Evolutionary conservation across 169 alveolate genomes (phyloP).

Genomic region (Plasmodium relictum): DNA sequence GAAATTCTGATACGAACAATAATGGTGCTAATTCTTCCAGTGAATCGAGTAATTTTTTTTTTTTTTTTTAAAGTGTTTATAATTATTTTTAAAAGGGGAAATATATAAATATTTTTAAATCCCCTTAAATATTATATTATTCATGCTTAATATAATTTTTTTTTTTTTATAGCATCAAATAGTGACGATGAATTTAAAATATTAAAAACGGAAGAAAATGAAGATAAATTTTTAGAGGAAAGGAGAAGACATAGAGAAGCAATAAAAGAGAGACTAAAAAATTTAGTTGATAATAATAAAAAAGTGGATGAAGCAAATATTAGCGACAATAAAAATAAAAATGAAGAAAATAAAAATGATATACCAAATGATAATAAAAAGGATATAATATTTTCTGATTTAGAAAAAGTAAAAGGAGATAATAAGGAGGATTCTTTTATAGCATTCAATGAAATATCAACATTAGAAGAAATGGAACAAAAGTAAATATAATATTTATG

Average conservation of each 20-base stretch:
- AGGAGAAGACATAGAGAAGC: conserved; percentile 73
- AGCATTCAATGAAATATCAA: conserved; percentile 26
- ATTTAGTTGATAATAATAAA: conserved; percentile 22
- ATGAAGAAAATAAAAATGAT: neutral
- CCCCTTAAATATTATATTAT: neutral
- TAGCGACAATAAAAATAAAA: neutral
- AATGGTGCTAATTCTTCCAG: conserved; percentile 13
- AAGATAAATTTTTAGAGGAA: conserved; percentile 71
- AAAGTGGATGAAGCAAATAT: neutral
- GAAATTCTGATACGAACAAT: conserved; percentile 50
- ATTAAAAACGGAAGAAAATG: conserved; percentile 66
- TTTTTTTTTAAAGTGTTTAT: neutral
- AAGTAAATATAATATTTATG: conserved; percentile 20
- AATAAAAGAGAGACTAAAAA: conserved; percentile 54
- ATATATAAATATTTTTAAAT: neutral
- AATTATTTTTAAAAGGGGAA: neutral
- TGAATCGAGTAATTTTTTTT: conserved; percentile 53
- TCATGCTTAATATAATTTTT: neutral
- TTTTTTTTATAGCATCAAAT: conserved; percentile 42
- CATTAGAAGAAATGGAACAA: conserved; percentile 46
- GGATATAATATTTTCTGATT: neutral
- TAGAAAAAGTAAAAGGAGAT: conserved; percentile 1
- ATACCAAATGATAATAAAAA: neutral
- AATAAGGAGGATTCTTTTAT: conserved; percentile 38
- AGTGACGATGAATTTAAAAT: conserved; percentile 66